Evolutionary conservation across 352 stramenopile species (phyloP), one percentile per base, ranked within the genome.

Genomic region (Phytophthora ohioensis): DNA sequence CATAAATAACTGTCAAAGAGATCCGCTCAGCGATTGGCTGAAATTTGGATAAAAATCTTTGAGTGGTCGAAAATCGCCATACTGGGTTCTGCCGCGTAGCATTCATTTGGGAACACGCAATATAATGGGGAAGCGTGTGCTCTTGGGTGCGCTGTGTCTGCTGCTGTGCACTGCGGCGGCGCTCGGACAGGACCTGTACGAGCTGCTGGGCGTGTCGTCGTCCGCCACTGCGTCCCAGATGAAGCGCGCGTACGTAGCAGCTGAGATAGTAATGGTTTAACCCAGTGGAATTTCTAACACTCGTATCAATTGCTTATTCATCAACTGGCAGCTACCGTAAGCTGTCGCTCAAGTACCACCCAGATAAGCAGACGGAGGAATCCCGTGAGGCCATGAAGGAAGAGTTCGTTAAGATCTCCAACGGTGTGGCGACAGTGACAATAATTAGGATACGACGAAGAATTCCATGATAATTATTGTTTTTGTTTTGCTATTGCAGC

Each of bases 281-380:
- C 21, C 32, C 7, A 32, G 12, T 17, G 9, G 10, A n/a, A 49
- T n/a, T 43, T 43, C 15, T 32, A 42, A 7, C 15, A 46, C 13
- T 55, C 48, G 56, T 48, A 71, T 32, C 30, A n/a, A 31, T 53
- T 51, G 30, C 30, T 63, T 34, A 17, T 63, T 56, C 4, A 43
- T 42, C 13, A 53, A 13, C 35, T 52, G 34, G 39, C 49, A 90
- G 82, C 59, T 98, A 98, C 81, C 83, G 94, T 48, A 97, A 97
- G 72, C 75, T 98, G 42, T 96, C 87, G 64, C 85, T 98, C 48
- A 94, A 98, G 75, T 98, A 97, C 71, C 95, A 99, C 78, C 95
- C 95, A 31, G 95, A 98, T 75, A 98, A 98, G 80, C 93, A 97
- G 54, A 89, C 91, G 32, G 80, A 84, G 21, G 81, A 91, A 31